These are phyloP conservation scores for Podospora australis DNA, from an alignment of 495 filamentous ascomycete genomes.

Conservation along the genomic window DNA sequence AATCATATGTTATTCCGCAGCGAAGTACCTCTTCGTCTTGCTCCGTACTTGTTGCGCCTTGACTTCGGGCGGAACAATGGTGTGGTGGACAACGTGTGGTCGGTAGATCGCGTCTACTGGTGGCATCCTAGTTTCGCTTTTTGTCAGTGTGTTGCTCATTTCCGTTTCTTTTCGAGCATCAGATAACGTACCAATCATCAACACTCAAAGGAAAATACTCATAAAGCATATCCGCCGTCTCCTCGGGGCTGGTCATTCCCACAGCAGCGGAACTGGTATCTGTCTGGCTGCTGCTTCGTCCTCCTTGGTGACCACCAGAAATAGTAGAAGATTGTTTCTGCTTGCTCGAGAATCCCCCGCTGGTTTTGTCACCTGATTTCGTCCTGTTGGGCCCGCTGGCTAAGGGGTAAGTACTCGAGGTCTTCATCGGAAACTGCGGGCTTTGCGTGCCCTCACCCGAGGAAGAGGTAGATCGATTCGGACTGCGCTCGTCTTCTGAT, in stretches of 20 bases:
- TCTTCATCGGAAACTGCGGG: conserved; percentile 28
- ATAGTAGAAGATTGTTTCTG: not conserved
- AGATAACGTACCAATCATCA: conserved; percentile 63
- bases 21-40: conserved; percentile 76
- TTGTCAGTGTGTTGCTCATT: not conserved
- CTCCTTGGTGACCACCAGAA: too few relatives aligned
- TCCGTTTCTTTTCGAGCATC: not conserved
- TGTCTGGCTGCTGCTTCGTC: not conserved
- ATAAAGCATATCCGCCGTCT: conserved; percentile 74
- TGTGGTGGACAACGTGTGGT: conserved; percentile 90
- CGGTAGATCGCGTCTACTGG: conserved; percentile 88
- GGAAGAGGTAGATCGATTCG: conserved; percentile 31
- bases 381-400: too few relatives aligned
- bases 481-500: conserved; percentile 63
- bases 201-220: conserved; percentile 86
- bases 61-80: conserved; percentile 65
- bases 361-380: too few relatives aligned
- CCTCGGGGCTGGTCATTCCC: too few relatives aligned
- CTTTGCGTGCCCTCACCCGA: conserved; percentile 21
- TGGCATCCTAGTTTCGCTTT: conserved; percentile 49
- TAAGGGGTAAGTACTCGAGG: too few relatives aligned
- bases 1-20: conserved; percentile 34
- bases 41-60: conserved; percentile 64
- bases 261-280: too few relatives aligned
- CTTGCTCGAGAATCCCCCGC: not conserved